Evolutionary conservation across 768 basidiomycete species (phyloP), one percentile per base, ranked within the genome.

Genomic region (Russula ochroleuca): DNA sequence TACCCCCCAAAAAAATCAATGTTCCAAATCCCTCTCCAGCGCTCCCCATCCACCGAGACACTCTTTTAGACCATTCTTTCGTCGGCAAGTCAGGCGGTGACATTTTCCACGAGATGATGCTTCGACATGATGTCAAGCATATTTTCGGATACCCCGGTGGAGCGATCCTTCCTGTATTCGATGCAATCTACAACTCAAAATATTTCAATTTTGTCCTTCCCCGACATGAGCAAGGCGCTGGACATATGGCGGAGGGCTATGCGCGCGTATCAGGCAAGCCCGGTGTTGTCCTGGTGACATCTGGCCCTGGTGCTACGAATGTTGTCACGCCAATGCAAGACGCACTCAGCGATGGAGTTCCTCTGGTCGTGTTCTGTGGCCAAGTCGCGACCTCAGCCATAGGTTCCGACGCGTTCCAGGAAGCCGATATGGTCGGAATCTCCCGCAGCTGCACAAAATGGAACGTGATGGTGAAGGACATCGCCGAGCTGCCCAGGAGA

Each of bases 71-170:
- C 73, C 81, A 86, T 70, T 87, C 90, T 9, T 98, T 99, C 72
- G 82, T 98, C 60, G 97, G 96, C 54, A 83, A 95, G 74, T 92
- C 93, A 23, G 96, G 96, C 14, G 96, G 96, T 31, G 84, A 98
- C 75, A 98, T 99, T 73, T 97, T 99, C 79, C 94, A 99, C 75
- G 96, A 99, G 77, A 98, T 99, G 96, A 96, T 99, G 92, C 86
- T 95, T 65, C 83, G 96, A 51, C 97, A 99, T 72, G 85, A 82
- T 62, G 95, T 98, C 69, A 97, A 95, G 75, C 92, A 98, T 71
- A 83, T 99, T 51, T 98, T 99, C 71, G 96, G 96, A 41, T 99
- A 98, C 76, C 96, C 96, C 9, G 95, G 95, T 49, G 96, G 96
- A 62, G 97, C 96, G 47, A 98, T 98, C 75, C 85, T 98, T 40